Evolutionary conservation across 192 early-diverging fungal species (phyloP), one percentile per base, ranked within the genome.

Genomic region (Diversispora epigaea): DNA sequence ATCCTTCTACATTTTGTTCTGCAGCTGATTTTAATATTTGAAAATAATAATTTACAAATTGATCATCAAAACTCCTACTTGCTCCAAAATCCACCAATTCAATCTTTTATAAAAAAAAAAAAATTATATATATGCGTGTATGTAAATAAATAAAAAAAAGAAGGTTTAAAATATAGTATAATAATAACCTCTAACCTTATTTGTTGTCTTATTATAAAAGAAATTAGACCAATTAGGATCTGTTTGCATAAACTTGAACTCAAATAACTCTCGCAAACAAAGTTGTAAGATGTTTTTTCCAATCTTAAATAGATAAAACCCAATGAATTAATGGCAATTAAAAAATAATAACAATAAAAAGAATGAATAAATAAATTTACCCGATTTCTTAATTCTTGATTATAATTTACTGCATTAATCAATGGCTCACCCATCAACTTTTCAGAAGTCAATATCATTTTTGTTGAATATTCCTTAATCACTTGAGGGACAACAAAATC

Each of bases 141-240:
- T 32, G 61, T 68, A 43, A 21, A 9, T 14, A n/a, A 25, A 47
- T 32, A 19, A 25, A 14, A 21, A n/a, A 41, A 10, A 49, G 5
- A 5, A 47, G 22, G 25, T 3, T 25, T 9, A 47, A 40, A 15
- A 83, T 21, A 25, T 25, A 63, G 4, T 9, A 57, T 2, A 70
- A 14, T 50, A 21, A 72, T 60, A 11, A 58, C 0, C 56, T 19
- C 6, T 47, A 71, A 81, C 79, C 81, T 88, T 92, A 60, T 85
- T 82, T 10, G 85, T 87, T 5, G 49, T 44, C 3, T 64, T 76
- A 72, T 95, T 91, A 77, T 95, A 99, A 65, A 99, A 81, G 79
- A 99, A 99, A 80, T 99, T 99, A 64, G 92, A 89, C 97, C 97
- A 99, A 79, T 99, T 99, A 3, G 97, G 97, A 81, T 99, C 97